A percentile compares a stretch with the other conserved stretches of the same genome.
Evolutionary conservation across 495 filamentous ascomycete species (phyloP).

Genomic region (Aspergillus asperescens): DNA sequence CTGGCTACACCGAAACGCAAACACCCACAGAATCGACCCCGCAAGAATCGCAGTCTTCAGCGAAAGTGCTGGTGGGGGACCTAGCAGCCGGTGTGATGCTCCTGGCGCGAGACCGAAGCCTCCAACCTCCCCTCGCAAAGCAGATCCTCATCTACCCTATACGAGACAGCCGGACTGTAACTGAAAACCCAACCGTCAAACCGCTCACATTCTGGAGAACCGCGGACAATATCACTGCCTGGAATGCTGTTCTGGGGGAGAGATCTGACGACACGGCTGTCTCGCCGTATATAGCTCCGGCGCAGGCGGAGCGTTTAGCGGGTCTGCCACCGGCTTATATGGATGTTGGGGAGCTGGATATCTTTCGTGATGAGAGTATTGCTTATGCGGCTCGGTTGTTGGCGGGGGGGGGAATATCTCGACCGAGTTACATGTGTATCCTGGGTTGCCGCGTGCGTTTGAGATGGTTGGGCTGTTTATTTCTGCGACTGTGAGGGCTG

Average conservation of each 20-base stretch:
- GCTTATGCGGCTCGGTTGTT: constrained; percentile 23
- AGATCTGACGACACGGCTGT: constrained; percentile 11
- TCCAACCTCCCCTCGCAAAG: constrained; percentile 35
- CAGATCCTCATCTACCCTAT: constrained; percentile 50
- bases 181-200: constrained; percentile 2
- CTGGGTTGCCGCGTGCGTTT: constrained; percentile 27
- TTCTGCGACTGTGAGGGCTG: no score
- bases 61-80: constrained; percentile 57
- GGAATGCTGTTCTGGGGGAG: constrained; percentile 27
- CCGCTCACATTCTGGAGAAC: constrained; percentile 13
- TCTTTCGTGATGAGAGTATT: constrained; percentile 23
- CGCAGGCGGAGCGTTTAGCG: constrained; percentile 16
- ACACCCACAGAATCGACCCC: constrained; percentile 41
- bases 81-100: constrained; percentile 38
- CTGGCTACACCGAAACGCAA: constrained; percentile 33
- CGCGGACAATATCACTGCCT: constrained; percentile 24
- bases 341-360: constrained; percentile 23
- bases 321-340: constrained; percentile 27
- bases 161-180: constrained; percentile 36
- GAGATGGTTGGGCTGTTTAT: no score
- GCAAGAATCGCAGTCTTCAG: constrained; percentile 56
- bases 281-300: constrained; percentile 24
- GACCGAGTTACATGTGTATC: constrained; percentile 28
- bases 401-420: constrained; percentile 18
- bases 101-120: constrained; percentile 35